A percentile compares a stretch with the other conserved stretches of the same genome.
Evolutionary conservation across 345 rosid genomes (phyloP).

Genomic region (Aethionema arabicum): DNA sequence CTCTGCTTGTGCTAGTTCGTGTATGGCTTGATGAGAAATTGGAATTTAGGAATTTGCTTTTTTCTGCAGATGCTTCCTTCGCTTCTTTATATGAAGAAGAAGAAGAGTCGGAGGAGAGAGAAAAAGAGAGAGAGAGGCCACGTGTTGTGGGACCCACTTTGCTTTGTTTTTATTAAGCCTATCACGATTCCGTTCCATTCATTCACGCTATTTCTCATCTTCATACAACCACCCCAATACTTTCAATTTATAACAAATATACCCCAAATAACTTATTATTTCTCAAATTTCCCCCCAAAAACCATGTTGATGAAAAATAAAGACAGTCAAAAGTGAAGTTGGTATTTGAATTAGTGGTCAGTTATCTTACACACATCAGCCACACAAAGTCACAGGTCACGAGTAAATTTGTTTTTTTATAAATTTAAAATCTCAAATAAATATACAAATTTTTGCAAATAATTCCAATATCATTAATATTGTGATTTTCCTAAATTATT

Average conservation of each 20-base stretch:
- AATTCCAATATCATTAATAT: too few species aligned
- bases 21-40: neutral
- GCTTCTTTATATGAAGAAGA: constrained; percentile 23
- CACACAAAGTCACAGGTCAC: too few species aligned
- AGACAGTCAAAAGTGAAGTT: neutral
- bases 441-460: too few species aligned
- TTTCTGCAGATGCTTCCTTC: neutral
- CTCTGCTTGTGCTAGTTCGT: neutral
- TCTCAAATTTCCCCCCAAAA: neutral
- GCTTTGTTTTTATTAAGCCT: constrained; percentile 19
- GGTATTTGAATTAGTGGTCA: too few species aligned
- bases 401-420: too few species aligned
- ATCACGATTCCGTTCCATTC: constrained; percentile 20
- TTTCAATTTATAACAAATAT: neutral
- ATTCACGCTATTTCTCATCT: neutral
- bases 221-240: neutral
- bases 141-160: constrained; percentile 35
- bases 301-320: neutral
- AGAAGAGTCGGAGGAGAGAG: constrained; percentile 5
- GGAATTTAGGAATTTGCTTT: constrained; percentile 5
- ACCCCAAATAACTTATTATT: constrained; percentile 1
- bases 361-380: too few species aligned
- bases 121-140: constrained; percentile 29
- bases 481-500: too few species aligned
- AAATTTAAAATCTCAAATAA: too few species aligned